Base-by-base conservation (phyloP, 2,329 filamentous ascomycete genomes). In the Arthrobotrys sphaeroides region DNA sequence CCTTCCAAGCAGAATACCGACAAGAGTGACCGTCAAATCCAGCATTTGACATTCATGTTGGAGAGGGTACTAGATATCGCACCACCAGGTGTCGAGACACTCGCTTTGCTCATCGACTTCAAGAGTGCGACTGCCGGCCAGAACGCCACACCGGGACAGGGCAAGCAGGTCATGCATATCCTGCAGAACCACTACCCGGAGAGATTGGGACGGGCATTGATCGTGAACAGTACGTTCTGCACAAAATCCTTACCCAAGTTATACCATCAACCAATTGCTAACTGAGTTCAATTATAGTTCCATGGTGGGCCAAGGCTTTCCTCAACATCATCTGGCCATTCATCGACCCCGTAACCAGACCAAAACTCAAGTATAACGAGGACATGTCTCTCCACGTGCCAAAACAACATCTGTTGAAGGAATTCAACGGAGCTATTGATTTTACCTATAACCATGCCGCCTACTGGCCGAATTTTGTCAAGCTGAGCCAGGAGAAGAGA, bases 291-390 rank as follows among this genome's bases (percentile, higher is more conserved):
- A 73, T 24, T 68, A 55, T 77, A 94, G 92, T 97, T 55, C 94
- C 94, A 0, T 97, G 92, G 89, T 87, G 77, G 92, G 98, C 76
- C 90, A 88, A 83, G 91, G 91, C 59, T 20, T 99, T 99, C 87
- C 96, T 98, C 87, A 97, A 96, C 84, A 85, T 97, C 80, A 94
- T 99, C 83, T 93, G 89, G 3, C 93, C 94, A 40, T 97, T 99
- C 84, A 97, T 99, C 84, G 95, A 99, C 83, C 95, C 95, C 5
- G 85, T 94, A 80, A 99, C 95, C 7, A 89, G 91, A 72, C 90
- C 95, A 81, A 99, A 99, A 86, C 90, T 99, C 84, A 96, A 95
- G 85, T 97, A 97, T 87, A 97, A 98, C 85, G 93, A 97, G 82
- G 91, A 96, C 81, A 90, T 97, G 85, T 87, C 87, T 79, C 85